These are phyloP conservation scores for Kodamaea nitidulidarum DNA, from an alignment of 805 yeast species.

Conservation along the genomic window DNA sequence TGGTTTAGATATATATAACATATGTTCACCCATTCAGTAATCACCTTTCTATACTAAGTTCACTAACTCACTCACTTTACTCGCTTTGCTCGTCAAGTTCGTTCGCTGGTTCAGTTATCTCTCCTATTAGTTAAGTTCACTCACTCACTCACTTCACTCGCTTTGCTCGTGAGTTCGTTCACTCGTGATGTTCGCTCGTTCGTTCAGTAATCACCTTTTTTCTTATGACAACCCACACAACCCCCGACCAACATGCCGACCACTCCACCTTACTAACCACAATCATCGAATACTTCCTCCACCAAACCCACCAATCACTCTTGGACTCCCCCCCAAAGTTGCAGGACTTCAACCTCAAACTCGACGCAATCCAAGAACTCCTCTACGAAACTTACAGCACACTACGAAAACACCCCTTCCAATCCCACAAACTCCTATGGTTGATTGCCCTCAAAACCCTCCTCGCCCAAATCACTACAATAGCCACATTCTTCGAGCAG, in stretches of 20 bases:
- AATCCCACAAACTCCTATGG: slow-evolving; percentile 20
- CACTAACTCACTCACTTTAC: too few relatives aligned
- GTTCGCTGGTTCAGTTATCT: too few relatives aligned
- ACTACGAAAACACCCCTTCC: slow-evolving; percentile 12
- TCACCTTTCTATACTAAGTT: too few relatives aligned
- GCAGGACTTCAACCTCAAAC: slow-evolving; percentile 11
- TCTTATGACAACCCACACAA: background rate
- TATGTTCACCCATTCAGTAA: too few relatives aligned
- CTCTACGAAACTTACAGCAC: slow-evolving; percentile 12
- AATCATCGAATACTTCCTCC: slow-evolving; percentile 1
- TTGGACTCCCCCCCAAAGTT: background rate
- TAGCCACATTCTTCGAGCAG: slow-evolving; percentile 9
- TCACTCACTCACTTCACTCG: too few relatives aligned
- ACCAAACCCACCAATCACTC: background rate
- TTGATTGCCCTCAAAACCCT: slow-evolving; percentile 10
- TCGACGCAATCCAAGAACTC: slow-evolving; percentile 19
- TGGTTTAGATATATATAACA: too few relatives aligned
- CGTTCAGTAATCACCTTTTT: too few relatives aligned
- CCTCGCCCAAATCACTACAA: slow-evolving; percentile 6
- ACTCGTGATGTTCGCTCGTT: too few relatives aligned
- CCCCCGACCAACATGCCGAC: slow-evolving; percentile 1
- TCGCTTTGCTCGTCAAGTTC: too few relatives aligned
- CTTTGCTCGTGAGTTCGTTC: too few relatives aligned
- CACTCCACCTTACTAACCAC: background rate
- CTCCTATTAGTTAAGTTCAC: too few relatives aligned